phyloP scores from a whole-genome alignment of 2,329 filamentous ascomycete species.

The Rosellinia necatrix region DNA sequence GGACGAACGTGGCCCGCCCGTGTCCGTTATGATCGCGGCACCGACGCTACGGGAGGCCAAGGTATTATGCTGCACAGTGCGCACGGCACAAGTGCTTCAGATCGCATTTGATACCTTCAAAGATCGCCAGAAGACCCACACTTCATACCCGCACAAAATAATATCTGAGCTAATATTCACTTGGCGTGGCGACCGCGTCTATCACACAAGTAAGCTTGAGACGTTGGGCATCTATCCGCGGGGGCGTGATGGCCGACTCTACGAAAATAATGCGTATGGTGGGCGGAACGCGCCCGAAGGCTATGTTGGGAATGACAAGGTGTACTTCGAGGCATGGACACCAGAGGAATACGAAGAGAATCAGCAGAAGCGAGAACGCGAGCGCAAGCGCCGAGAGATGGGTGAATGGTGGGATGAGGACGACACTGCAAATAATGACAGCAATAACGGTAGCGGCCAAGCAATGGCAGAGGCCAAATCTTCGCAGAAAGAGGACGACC shows the following conservation, averaged over 20 bases:
- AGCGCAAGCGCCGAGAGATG: slow-evolving; percentile 45
- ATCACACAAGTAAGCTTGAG: slow-evolving; percentile 73
- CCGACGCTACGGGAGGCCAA: slow-evolving; percentile 64
- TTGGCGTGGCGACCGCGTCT: slow-evolving; percentile 75
- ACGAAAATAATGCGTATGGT: slow-evolving; percentile 22
- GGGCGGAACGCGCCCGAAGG: slow-evolving; percentile 44
- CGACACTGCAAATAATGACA: slow-evolving; percentile 32
- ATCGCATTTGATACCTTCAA: slow-evolving; percentile 74
- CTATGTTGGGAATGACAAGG: slow-evolving; percentile 56
- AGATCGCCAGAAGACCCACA: slow-evolving; percentile 59
- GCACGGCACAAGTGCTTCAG: slow-evolving; percentile 68
- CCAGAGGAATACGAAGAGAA: slow-evolving; percentile 60
- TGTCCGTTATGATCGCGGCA: slow-evolving; percentile 69
- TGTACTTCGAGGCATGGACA: slow-evolving; percentile 82
- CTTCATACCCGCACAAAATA: slow-evolving; percentile 37
- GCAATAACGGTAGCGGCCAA: slow-evolving; percentile 34
- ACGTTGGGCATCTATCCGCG: slow-evolving; percentile 64
- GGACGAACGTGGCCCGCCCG: slow-evolving; percentile 43
- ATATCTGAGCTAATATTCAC: slow-evolving; percentile 71
- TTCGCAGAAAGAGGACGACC: slow-evolving; percentile 26
- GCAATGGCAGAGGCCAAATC: slow-evolving; percentile 30
- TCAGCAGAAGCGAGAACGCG: slow-evolving; percentile 54
- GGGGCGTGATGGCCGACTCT: slow-evolving; percentile 49
- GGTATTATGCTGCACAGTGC: slow-evolving; percentile 66
- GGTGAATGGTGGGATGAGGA: slow-evolving; percentile 47